Conservation (phyloP, 495 filamentous ascomycete genomes). For the Neurospora tetraspora region DNA sequence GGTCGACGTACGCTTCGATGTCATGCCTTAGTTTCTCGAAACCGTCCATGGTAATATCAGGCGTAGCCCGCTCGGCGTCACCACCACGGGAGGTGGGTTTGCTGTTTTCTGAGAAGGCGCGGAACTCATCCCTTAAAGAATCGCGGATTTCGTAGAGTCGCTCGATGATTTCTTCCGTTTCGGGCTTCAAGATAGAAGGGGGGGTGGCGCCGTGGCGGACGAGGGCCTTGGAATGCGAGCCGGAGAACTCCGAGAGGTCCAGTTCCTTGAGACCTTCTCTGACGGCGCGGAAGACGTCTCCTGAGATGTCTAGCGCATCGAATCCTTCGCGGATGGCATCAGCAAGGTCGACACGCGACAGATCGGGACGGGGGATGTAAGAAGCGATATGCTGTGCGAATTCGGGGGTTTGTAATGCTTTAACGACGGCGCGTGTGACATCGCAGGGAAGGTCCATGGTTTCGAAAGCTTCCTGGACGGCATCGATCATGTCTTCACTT, state of each 20-base stretch:
- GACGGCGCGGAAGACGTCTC: slow-evolving; percentile 11
- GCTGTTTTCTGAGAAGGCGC: slow-evolving; percentile 48
- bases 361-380: slow-evolving; percentile 15
- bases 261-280: slow-evolving; percentile 10
- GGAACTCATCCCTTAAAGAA: slow-evolving; percentile 58
- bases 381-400: slow-evolving; percentile 7
- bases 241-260: slow-evolving; percentile 5
- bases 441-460: slow-evolving; percentile 6
- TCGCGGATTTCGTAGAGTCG: slow-evolving; percentile 67
- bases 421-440: slow-evolving; percentile 10
- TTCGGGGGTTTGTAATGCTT: slow-evolving; percentile 13
- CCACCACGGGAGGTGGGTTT: slow-evolving; percentile 64
- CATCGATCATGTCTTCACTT: slow-evolving; percentile 6
- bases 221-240: neutral
- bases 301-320: slow-evolving; percentile 12
- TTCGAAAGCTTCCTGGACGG: slow-evolving; percentile 17
- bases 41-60: slow-evolving; percentile 78
- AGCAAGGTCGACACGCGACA: slow-evolving; percentile 17
- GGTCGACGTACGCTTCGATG: slow-evolving; percentile 71
- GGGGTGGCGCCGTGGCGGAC: slow-evolving; percentile 9
- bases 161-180: slow-evolving; percentile 13
- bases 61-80: slow-evolving; percentile 61
- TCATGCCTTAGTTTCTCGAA: slow-evolving; percentile 69
- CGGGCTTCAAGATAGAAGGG: neutral
- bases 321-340: slow-evolving; percentile 22